Percentiles rank a stretch among this genome's conserved stretches.
Evolutionary conservation across 2,329 filamentous ascomycete species (phyloP).

Genomic region (Colletotrichum tanaceti): DNA sequence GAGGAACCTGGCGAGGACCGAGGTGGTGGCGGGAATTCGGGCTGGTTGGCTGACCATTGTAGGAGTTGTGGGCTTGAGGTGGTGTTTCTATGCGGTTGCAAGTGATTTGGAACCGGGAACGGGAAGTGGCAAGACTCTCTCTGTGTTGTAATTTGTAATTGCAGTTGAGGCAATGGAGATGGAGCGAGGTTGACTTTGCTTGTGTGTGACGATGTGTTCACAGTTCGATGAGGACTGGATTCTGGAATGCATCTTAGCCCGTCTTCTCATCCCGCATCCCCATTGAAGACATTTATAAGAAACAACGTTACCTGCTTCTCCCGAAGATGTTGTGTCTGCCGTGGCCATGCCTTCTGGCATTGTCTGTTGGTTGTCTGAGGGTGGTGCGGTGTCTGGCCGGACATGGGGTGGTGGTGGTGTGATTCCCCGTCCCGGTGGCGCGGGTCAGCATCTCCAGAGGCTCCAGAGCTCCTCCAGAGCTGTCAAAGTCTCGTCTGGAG

Average conservation of each 20-base stretch:
- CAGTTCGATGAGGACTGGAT: slow-evolving; percentile 35
- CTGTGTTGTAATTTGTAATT: background rate
- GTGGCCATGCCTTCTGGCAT: slow-evolving; percentile 2
- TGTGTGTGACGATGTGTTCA: slow-evolving; percentile 8
- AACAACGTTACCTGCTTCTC: slow-evolving; percentile 16
- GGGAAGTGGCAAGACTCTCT: background rate
- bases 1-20: slow-evolving; percentile 30
- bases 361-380: slow-evolving; percentile 34
- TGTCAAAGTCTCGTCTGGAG: slow-evolving; percentile 8
- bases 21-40: slow-evolving; percentile 30
- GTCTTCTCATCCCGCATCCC: background rate
- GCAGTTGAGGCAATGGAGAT: slow-evolving; percentile 12
- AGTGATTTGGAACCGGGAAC: background rate
- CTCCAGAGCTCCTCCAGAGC: no score
- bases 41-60: slow-evolving; percentile 37
- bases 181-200: slow-evolving; percentile 16
- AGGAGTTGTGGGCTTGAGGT: slow-evolving; percentile 10
- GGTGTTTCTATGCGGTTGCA: slow-evolving; percentile 1
- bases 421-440: slow-evolving; percentile 35
- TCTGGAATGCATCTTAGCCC: slow-evolving; percentile 32
- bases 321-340: slow-evolving; percentile 28
- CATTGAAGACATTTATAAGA: slow-evolving; percentile 26
- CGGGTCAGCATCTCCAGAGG: slow-evolving; percentile 14
- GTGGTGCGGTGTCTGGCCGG: slow-evolving; percentile 35
- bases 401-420: slow-evolving; percentile 36